phyloP scores from a whole-genome alignment of 495 filamentous ascomycete species.

The Schizothecium vesticola region DNA sequence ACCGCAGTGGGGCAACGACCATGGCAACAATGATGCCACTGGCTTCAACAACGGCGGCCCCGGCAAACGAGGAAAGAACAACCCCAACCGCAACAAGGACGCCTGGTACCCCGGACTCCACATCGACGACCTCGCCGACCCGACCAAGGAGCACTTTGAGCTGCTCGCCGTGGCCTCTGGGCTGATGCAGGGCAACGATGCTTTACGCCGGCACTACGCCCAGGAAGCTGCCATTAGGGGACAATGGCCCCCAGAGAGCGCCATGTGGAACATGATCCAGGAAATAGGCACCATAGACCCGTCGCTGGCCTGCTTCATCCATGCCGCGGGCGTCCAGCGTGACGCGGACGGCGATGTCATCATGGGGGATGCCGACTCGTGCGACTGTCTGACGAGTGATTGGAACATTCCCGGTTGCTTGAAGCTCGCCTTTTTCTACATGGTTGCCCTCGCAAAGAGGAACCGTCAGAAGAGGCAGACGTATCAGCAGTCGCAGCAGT shows the following conservation, averaged over 20 bases:
- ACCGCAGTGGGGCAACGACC: not conserved
- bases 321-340: not conserved
- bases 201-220: not conserved
- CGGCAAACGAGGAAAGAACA: not conserved
- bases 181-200: not conserved
- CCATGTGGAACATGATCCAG: slow-evolving; percentile 1
- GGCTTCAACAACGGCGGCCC: not conserved
- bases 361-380: not conserved
- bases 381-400: not conserved
- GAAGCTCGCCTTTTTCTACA: slow-evolving; percentile 8
- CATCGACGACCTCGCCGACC: not conserved
- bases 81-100: not conserved
- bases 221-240: not conserved
- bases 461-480: not conserved
- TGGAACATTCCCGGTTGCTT: slow-evolving; percentile 8
- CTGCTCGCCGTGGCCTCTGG: not conserved
- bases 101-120: not conserved
- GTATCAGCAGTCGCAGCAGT: not conserved
- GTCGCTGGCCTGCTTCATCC: not conserved
- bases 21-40: not conserved
- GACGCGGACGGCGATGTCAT: not conserved
- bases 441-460: not conserved
- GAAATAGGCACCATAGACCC: not conserved
- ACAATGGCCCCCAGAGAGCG: not conserved
- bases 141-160: not conserved